Base-by-base conservation (phyloP, 148 eudicot species). In the Chenopodium berlandieri region DNA sequence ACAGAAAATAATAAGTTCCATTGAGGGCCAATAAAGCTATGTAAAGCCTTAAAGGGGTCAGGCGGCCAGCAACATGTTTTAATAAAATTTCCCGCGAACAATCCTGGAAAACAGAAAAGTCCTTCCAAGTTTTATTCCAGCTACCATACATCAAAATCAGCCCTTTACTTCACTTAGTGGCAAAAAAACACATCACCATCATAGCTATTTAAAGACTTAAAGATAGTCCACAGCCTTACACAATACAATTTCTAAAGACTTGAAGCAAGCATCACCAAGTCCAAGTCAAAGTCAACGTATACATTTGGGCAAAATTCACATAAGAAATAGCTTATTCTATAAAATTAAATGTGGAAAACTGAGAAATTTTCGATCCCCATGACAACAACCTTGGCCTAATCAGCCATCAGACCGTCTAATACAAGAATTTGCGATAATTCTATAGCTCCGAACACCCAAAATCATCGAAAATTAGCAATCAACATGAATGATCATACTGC, bases 271-370 rank as follows among this genome's bases (percentile, higher is more conserved):
- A 22, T n/a, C 66, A 64, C 32, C 27, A 54, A 69, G 52, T 67
- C 58, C 44, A 75, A 75, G 76, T 82, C 32, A 40, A 77, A 56
- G 60, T 69, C 63, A 32, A 71, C 44, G 75, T 20, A 11, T 30
- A 82, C 70, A 77, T 44, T 66, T 9, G 25, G 34, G 44, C 73
- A 47, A 67, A 48, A 25, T 23, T 66, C 34, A 46, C 27, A 25
- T 16, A 30, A 77, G 34, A 64, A 27, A 66, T 14, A 14, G 16
- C 44, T 40, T 5, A 40, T 4, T 40, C 44, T 40, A 37, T 37
- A 40, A 5, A 40, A 40, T 40, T 32, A 32, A 32, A 32, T 32
- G 12, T 48, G 12, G 52, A 11, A 48, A 48, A 48, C 52, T 48
- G 52, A 11, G 52, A 48, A 7, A 4, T 7, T 14, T 2, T 4